A percentile compares a stretch with the other conserved stretches of the same genome.
Evolutionary conservation across 2,329 filamentous ascomycete genomes (phyloP).

Genomic region (Sphaerulina vaccinii): DNA sequence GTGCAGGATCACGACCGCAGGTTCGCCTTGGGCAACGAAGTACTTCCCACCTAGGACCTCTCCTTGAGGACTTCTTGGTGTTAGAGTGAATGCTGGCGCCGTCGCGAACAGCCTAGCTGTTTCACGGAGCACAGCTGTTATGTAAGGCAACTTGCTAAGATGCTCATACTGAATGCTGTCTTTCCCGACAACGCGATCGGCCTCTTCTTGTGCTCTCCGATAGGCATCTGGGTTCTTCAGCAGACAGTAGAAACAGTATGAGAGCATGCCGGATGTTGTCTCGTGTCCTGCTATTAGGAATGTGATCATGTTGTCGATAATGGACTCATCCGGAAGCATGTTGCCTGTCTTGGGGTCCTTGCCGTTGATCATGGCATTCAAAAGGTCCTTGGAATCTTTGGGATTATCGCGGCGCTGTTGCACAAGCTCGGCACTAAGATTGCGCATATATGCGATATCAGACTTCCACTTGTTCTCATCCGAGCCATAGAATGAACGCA

Average conservation of each 20-base stretch:
- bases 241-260: constrained; percentile 65
- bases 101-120: constrained; percentile 60
- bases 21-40: constrained; percentile 53
- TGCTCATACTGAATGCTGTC: constrained; percentile 60
- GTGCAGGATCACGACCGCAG: constrained; percentile 51
- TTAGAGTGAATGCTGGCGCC: constrained; percentile 58
- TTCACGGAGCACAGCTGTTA: constrained; percentile 66
- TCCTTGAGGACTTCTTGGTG: constrained; percentile 50
- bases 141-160: constrained; percentile 63
- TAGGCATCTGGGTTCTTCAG: constrained; percentile 62
- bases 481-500: constrained; percentile 44
- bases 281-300: constrained; percentile 68
- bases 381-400: constrained; percentile 61
- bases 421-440: constrained; percentile 60
- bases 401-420: constrained; percentile 57
- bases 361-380: constrained; percentile 68
- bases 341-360: constrained; percentile 66
- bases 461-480: constrained; percentile 50
- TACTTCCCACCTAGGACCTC: constrained; percentile 62
- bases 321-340: constrained; percentile 61
- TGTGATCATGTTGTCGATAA: constrained; percentile 66
- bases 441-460: constrained; percentile 57
- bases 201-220: constrained; percentile 63
- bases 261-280: constrained; percentile 66
- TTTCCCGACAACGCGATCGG: constrained; percentile 63